These are phyloP conservation scores for Trichoderma parareesei DNA, from an alignment of 495 filamentous ascomycete genomes.

Conservation along the genomic window DNA sequence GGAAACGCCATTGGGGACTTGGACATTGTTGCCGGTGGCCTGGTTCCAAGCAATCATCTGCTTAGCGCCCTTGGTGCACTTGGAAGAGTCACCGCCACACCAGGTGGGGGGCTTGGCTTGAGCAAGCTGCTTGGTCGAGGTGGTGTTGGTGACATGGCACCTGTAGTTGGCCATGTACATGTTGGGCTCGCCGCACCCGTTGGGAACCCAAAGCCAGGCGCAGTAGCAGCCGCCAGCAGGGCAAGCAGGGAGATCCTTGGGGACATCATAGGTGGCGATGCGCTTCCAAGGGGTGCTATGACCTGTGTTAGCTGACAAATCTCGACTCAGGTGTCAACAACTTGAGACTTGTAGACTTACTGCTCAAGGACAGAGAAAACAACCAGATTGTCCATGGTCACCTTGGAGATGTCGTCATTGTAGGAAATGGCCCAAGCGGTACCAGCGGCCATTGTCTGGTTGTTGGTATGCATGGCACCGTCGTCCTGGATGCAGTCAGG, in stretches of 20 bases:
- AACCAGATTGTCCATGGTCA: conserved; percentile 44
- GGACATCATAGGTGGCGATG: conserved; percentile 40
- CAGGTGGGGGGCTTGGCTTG: conserved; percentile 33
- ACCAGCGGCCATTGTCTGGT: conserved; percentile 35
- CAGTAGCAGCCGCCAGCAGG: conserved; percentile 45
- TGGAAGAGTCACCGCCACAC: conserved; percentile 32
- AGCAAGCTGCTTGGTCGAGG: conserved; percentile 31
- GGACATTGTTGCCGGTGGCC: conserved; percentile 32
- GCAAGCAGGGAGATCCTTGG: conserved; percentile 38
- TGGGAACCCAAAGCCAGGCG: conserved; percentile 51
- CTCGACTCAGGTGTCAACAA: not conserved
- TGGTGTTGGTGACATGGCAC: conserved; percentile 42
- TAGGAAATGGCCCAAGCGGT: conserved; percentile 51
- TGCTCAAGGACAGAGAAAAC: conserved; percentile 43
- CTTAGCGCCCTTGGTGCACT: conserved; percentile 46
- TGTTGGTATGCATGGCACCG: conserved; percentile 39
- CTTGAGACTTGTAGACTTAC: conserved; percentile 14
- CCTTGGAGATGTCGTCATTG: conserved; percentile 33
- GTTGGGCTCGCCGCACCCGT: conserved; percentile 40
- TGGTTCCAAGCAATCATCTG: conserved; percentile 49
- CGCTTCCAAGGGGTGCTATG: conserved; percentile 44
- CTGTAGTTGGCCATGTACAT: conserved; percentile 49
- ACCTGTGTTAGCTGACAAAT: not conserved
- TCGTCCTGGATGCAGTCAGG: conserved; percentile 29
- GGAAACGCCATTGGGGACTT: conserved; percentile 18